These are phyloP conservation scores for Elaeagnus macrophylla DNA, from an alignment of 306 rosid genomes.

Conservation along the genomic window DNA sequence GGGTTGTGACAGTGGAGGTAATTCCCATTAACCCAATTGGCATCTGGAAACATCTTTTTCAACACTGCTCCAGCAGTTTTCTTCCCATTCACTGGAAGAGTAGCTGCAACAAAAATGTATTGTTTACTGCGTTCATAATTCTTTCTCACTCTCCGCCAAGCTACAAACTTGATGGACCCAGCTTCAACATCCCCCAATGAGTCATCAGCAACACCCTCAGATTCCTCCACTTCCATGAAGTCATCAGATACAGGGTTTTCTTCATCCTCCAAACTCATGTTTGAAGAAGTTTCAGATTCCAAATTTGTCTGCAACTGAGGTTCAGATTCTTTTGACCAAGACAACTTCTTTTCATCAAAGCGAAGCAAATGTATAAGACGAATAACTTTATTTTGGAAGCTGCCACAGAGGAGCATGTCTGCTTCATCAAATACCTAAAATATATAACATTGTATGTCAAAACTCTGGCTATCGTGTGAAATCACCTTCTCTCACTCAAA, in stretches of 20 bases:
- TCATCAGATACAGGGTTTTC: conserved; percentile 37
- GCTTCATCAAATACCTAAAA: conserved; percentile 97
- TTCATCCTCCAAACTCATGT: conserved; percentile 35
- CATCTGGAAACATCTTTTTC: conserved; percentile 80
- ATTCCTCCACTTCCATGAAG: conserved; percentile 44
- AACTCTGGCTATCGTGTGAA: neutral
- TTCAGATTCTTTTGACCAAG: conserved; percentile 37
- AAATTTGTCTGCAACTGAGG: conserved; percentile 26
- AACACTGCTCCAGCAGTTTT: conserved; percentile 78
- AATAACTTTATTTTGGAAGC: conserved; percentile 87
- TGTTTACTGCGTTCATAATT: conserved; percentile 73
- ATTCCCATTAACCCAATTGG: conserved; percentile 79
- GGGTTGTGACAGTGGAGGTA: conserved; percentile 94
- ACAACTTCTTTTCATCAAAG: conserved; percentile 68
- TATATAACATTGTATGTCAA: conserved; percentile 9
- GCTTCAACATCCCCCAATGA: conserved; percentile 23
- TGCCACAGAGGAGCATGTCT: conserved; percentile 91
- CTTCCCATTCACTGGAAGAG: conserved; percentile 94
- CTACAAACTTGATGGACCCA: conserved; percentile 31
- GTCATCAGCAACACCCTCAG: conserved; percentile 26
- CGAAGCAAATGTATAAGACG: conserved; percentile 80
- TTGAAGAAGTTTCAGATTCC: conserved; percentile 37
- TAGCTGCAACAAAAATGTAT: conserved; percentile 91
- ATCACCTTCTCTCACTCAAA: neutral
- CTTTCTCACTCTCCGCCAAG: conserved; percentile 81